Evolutionary conservation across 2,329 filamentous ascomycete genomes (phyloP), one percentile per base, ranked within the genome.

Genomic region (Cladobotryum protrusum): DNA sequence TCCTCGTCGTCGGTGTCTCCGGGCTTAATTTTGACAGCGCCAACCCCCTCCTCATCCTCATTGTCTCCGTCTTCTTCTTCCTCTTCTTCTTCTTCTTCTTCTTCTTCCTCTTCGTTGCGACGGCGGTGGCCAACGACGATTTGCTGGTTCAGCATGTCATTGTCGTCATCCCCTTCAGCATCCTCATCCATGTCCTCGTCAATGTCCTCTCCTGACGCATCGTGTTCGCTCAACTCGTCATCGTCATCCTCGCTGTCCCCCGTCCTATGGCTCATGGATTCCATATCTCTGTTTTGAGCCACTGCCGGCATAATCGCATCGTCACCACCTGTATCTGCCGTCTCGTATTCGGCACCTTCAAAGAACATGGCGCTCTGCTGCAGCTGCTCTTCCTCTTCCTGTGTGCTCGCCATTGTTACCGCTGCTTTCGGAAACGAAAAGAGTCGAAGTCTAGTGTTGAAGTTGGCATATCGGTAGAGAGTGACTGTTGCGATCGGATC

Each of bases 301-400:
- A 59, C 57, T n/a, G 56, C 55, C 44, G 62, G 57, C 20, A 50
- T 57, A 35, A 50, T 56, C 36, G 47, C 54, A 45, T 55, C 56
- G 42, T 59, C 60, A 41, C 68, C 68, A 43, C 58, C 63, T 33
- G 61, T 61, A 20, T 69, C 59, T n/a, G 56, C 56, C 13, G 58
- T 64, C 45, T 65, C 68, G 48, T 72, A 73, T 34, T 73, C 72
- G 44, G 69, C 71, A 49, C 73, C 74, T 50, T 77, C 75, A 5
- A 76, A 77, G 49, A 74, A 68, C 56, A 76, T 67, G 40, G 73
- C 74, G 61, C 76, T 79, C 58, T 78, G 75, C 59, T 80, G 78
- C 50, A 79, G 69, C 62, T 81, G 75, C 52, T 82, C 77, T 61
- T 81, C 73, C 67, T 78, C 79, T 45, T 74, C 68, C 59, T 78